Percentiles rank a stretch among this genome's conserved stretches.
Conservation (phyloP, 2,329 filamentous ascomycete genomes). For the Botrytis fabae region DNA sequence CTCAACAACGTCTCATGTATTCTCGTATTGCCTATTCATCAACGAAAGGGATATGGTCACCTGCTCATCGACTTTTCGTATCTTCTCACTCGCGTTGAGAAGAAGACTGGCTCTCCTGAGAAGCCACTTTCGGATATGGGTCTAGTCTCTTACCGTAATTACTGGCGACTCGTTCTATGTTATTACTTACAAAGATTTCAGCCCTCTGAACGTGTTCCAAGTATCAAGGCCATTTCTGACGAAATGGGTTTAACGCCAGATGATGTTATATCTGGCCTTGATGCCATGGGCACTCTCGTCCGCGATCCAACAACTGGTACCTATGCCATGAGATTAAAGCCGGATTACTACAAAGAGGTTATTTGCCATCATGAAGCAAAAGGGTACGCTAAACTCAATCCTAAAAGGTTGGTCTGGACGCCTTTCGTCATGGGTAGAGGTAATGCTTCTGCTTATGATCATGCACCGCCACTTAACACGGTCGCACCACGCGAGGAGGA, state of each 20-base stretch:
- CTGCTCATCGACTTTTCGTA: conserved; percentile 98
- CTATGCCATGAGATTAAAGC: conserved; percentile 87
- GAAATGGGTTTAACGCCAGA: conserved; percentile 94
- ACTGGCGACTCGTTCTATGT: conserved; percentile 90
- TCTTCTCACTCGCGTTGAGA: conserved; percentile 86
- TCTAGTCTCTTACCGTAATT: conserved; percentile 93
- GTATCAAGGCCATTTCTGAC: conserved; percentile 71
- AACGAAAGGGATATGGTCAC: conserved; percentile 95
- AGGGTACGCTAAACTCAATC: conserved; percentile 80
- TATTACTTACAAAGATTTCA: conserved; percentile 72
- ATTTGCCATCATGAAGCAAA: conserved; percentile 88
- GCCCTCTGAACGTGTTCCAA: conserved; percentile 52
- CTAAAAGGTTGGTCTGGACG: conserved; percentile 84
- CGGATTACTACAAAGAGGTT: conserved; percentile 82
- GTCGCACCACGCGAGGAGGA: conserved; percentile 85
- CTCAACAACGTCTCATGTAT: conserved; percentile 99
- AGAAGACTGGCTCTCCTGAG: conserved; percentile 92
- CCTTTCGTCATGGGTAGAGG: conserved; percentile 94
- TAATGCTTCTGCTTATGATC: conserved; percentile 79
- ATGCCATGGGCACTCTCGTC: conserved; percentile 85
- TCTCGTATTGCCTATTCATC: conserved; percentile 90
- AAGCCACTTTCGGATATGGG: conserved; percentile 99
- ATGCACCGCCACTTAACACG: conserved; percentile 77
- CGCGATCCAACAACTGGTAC: conserved; percentile 84
- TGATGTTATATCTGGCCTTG: conserved; percentile 90